Evolutionary conservation across 345 rosid genomes (phyloP), one percentile per base, ranked within the genome.

Genomic region (Pugionium cornutum): DNA sequence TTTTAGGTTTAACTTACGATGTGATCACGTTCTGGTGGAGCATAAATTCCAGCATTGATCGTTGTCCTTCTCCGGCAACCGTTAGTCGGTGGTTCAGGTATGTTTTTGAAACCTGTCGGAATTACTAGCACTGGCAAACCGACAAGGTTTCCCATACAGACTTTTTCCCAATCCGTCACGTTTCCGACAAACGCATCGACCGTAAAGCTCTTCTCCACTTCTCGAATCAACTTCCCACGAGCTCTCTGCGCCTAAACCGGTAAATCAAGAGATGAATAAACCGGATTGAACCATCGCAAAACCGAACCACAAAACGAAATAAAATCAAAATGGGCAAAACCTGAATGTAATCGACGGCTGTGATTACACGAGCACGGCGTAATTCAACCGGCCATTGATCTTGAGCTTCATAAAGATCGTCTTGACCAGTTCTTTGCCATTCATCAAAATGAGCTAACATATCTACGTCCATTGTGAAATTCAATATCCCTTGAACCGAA

Each of bases 361-460:
- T 68, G 66, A 91, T 67, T 29, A 83, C 28, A 1, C 91, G 86
- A 54, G 95, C 79, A 36, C 90, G 92, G 2, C 75, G 77, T 72
- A 89, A 71, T 74, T 89, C 98, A 27, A 79, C 46, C 2, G 96
- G 96, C 95, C 98, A 91, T 76, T 91, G 98, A 46, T 87, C 95
- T 63, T 85, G 90, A 75, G 95, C 90, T 85, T 91, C 96, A 57
- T 84, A 91, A 11, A 53, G 69, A 74, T 85, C 89, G 9, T 89
- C 95, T 69, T 74, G 73, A 29, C 81, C 76, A 6, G 72, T 57
- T 59, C 95, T 83, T 69, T 91, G 96, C 92, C 96, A 91, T 77
- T 87, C 83, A 68, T 91, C 95, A 72, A 91, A 91, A 69, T 89
- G 96, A 62, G 90, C 86, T 75, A 89, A 54, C 92, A 87, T 82